Evolutionary conservation across 441 rosid species (phyloP).

Genomic region (Brassica hybrid): DNA sequence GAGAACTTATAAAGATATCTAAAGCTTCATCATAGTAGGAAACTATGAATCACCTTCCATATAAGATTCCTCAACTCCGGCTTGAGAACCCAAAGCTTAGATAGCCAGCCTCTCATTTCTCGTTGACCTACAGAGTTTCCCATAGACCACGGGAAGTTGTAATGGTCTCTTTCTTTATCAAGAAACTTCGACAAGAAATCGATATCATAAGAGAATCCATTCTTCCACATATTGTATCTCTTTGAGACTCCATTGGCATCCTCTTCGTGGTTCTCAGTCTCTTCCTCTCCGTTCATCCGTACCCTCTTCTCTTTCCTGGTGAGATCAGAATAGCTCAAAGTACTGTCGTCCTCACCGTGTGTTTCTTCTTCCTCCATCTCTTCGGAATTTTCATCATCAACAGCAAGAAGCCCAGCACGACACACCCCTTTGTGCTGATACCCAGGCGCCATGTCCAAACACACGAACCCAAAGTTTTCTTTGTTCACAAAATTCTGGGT

Average conservation of each 20-base stretch:
- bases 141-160: conserved; percentile 83
- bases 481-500: conserved; percentile 94
- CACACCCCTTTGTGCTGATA: conserved; percentile 94
- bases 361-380: conserved; percentile 46
- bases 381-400: conserved; percentile 58
- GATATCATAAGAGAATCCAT: conserved; percentile 73
- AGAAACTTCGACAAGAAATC: conserved; percentile 68
- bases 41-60: conserved; percentile 74
- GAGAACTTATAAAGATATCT: conserved; percentile 6
- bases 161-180: conserved; percentile 89
- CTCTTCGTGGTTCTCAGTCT: conserved; percentile 45
- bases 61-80: conserved; percentile 78
- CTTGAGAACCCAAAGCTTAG: conserved; percentile 78
- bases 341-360: conserved; percentile 43
- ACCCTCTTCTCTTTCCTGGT: conserved; percentile 86
- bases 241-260: conserved; percentile 44
- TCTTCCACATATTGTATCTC: conserved; percentile 62
- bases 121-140: conserved; percentile 93
- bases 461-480: conserved; percentile 85
- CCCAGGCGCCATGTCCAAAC: conserved; percentile 98
- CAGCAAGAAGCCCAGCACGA: conserved; percentile 91
- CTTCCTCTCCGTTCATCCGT: conserved; percentile 48
- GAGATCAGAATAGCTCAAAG: conserved; percentile 59
- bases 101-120: conserved; percentile 95
- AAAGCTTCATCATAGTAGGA: background rate